Evolutionary conservation across 1,284 basidiomycete genomes (phyloP).

Genomic region (Lentinus polychrous): DNA sequence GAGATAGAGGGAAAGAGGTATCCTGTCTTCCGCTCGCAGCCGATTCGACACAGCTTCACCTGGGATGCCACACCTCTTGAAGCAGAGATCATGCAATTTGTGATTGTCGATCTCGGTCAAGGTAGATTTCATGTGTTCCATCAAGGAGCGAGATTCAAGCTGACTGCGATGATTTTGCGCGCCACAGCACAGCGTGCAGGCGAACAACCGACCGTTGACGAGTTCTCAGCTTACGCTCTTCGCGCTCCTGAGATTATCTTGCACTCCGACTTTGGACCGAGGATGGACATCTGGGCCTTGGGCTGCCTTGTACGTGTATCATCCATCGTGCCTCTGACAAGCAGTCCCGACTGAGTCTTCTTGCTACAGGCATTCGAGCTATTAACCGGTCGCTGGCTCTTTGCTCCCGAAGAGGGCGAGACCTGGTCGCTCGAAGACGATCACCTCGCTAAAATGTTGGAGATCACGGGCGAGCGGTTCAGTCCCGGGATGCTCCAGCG

Average conservation of each 20-base stretch:
- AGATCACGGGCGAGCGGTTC: constrained; percentile 14
- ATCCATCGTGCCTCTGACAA: background rate
- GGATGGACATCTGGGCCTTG: constrained; percentile 17
- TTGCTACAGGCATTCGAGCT: constrained; percentile 16
- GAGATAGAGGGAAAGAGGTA: constrained; percentile 9
- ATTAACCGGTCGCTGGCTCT: constrained; percentile 16
- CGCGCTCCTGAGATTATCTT: constrained; percentile 15
- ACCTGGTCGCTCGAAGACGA: constrained; percentile 13
- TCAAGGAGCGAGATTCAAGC: background rate
- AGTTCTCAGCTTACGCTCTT: constrained; percentile 11
- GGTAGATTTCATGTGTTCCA: constrained; percentile 5
- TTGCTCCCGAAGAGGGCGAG: constrained; percentile 13
- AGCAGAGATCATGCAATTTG: constrained; percentile 9
- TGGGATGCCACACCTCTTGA: constrained; percentile 9
- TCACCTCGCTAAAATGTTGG: constrained; percentile 18
- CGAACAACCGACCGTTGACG: constrained; percentile 11
- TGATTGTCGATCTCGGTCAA: constrained; percentile 12
- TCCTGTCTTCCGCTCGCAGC: constrained; percentile 10
- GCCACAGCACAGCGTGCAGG: constrained; percentile 12
- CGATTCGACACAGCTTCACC: constrained; percentile 6
- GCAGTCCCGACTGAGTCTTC: background rate
- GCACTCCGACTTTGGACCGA: constrained; percentile 12
- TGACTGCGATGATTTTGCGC: background rate
- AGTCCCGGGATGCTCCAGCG: constrained; percentile 7
- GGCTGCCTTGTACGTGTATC: constrained; percentile 14